Conservation (phyloP, 2,329 filamentous ascomycete species). For the Thelonectria discophora region DNA sequence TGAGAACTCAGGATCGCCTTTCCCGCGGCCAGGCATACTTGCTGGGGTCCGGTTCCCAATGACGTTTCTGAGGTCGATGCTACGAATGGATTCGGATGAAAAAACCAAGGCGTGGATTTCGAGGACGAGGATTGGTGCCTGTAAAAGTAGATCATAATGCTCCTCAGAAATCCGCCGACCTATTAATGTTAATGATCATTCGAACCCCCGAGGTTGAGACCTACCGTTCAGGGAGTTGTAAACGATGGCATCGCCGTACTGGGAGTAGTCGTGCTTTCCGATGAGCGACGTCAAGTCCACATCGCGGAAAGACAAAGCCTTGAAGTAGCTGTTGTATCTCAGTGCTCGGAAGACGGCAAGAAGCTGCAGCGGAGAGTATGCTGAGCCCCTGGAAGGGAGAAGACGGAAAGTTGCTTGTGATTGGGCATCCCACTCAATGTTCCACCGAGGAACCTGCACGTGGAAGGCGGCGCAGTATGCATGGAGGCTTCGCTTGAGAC, state of each 20-base stretch:
- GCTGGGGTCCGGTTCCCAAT: constrained; percentile 42
- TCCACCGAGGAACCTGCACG: constrained; percentile 62
- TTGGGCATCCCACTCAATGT: constrained; percentile 54
- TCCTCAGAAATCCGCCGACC: constrained; percentile 59
- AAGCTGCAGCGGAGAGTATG: constrained; percentile 61
- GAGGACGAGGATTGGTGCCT: constrained; percentile 62
- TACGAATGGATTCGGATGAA: constrained; percentile 63
- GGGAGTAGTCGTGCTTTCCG: constrained; percentile 54
- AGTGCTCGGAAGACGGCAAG: constrained; percentile 65
- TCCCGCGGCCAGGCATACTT: constrained; percentile 35
- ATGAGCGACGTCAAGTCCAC: constrained; percentile 57
- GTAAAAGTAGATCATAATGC: constrained; percentile 58
- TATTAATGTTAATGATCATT: constrained; percentile 27
- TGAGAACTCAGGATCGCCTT: constrained; percentile 34
- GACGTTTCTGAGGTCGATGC: constrained; percentile 61
- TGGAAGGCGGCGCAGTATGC: constrained; percentile 64
- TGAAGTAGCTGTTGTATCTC: constrained; percentile 68
- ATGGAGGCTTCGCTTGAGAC: constrained; percentile 62
- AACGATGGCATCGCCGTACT: constrained; percentile 57
- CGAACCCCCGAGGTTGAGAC: constrained; percentile 18
- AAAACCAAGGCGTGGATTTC: constrained; percentile 66
- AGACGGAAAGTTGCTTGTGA: constrained; percentile 63
- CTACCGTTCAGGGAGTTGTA: constrained; percentile 63
- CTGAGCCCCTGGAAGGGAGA: constrained; percentile 51
- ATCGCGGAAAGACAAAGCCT: constrained; percentile 63